Evolutionary conservation across 1,284 basidiomycete species (phyloP), one percentile per base, ranked within the genome.

Genomic region (Ceratorhiza oryzae-sativae): DNA sequence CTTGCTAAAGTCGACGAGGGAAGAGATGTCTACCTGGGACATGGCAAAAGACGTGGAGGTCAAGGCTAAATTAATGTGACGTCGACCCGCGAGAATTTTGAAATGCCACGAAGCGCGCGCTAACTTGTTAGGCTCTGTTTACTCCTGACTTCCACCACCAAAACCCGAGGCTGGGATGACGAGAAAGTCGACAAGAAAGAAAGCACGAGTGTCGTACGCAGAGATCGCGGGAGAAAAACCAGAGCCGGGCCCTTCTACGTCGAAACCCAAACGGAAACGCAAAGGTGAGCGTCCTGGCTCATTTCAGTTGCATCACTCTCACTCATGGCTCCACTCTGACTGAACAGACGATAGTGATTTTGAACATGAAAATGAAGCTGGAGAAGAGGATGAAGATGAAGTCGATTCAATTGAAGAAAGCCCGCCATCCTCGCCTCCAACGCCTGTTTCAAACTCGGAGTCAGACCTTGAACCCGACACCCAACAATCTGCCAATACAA

Each of bases 1-100:
- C 77, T 93, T 86, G 42, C 83, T 85, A 27, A 85, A 80, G 81
- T 95, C 89, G 12, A 94, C 74, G 58, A 81, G 75, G 20, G 79
- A 71, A 9, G 63, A 20, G 23, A 56, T n/a, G 39, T 68, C 51
- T 55, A 68, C 51, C 45, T 68, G 63, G n/a, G 63, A 68, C 63
- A 68, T 68, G 18, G 20, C 56, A 45, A 13, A 34, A 25, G 25
- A 53, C 20, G 23, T 53, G n/a, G 49, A 34, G 30, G 51, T 34
- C 20, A 23, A 55, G 30, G 4, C 30, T 55, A 55, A 55, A 55
- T 39, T 56, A 55, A 42, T 68, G 45, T 65, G 62, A 65, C 49
- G 56, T 59, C 39, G 56, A 32, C 30, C n/a, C 56, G 63, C 56
- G 49, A 30, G 48, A 15, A 68, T 42, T 30, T 55, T 8, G 12